Base-by-base conservation (phyloP, 495 filamentous ascomycete species). In the Xanthoparmelia taractica region DNA sequence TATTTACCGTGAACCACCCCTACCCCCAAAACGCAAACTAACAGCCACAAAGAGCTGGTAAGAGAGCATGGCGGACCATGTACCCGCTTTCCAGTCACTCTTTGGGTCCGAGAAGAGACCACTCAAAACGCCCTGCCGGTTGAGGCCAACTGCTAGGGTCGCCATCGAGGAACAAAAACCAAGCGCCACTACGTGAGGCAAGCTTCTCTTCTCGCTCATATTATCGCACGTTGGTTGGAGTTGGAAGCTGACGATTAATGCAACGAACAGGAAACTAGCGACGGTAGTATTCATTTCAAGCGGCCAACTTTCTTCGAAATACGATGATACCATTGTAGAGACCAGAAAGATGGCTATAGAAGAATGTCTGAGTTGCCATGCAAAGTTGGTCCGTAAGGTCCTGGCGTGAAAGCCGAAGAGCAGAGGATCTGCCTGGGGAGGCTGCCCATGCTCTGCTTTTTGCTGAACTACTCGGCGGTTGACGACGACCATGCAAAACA, bases 301-400 rank as follows among this genome's bases (percentile, higher is more conserved):
- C 50, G 50, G 50, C 50, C 50, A 54, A 54, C 50, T 33, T 54
- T 33, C 50, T 27, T 29, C 50, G 15, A 33, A 6, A 20, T 15
- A 54, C 13, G 50, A 18, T 8, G 50, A 27, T 20, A 54, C 0
- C 50, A 54, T 54, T 20, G 29, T 8, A 33, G 33, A 54, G 1
- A 31, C 5, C 15, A 54, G 50, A 13, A 1, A 33, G 29, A 33
- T 33, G 15, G 50, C 29, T 27, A 54, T 29, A 20, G 27, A 5
- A 20, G 50, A 54, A 33, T 54, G 3, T 54, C 50, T 18, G 15
- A 54, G 50, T 33, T 54, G 50, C 50, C 50, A 54, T 31, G 50
- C 27, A 31, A 33, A 31, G 7, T 8, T 33, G 13, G 20, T 54
- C 8, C 17, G 50, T 54, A 25, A 54, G 6, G 50, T 33, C 17